Conservation (phyloP, 805 yeast genomes). For the Candida anglica region DNA sequence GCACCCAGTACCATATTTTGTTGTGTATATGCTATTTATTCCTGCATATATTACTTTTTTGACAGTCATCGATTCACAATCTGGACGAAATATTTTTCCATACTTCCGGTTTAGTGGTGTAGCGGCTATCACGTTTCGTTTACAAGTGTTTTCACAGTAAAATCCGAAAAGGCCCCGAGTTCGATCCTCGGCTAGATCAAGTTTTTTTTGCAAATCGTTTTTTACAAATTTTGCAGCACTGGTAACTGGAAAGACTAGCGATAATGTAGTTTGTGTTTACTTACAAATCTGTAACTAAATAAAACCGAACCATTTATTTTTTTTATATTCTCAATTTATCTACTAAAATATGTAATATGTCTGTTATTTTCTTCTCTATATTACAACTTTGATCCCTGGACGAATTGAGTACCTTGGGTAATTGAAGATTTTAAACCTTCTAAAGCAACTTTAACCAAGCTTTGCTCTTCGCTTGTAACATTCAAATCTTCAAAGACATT, state of each 20-base stretch:
- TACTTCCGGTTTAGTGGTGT: constrained; percentile 33
- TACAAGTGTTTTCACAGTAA: constrained; percentile 32
- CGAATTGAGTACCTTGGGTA: constrained; percentile 38
- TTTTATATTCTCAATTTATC: background rate
- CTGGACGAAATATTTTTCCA: no score
- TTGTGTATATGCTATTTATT: no score
- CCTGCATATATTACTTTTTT: no score
- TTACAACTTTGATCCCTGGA: constrained; percentile 33
- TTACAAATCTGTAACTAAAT: no score
- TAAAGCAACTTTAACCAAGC: constrained; percentile 33
- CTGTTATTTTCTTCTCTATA: background rate
- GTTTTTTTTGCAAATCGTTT: constrained; percentile 7
- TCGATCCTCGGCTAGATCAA: constrained; percentile 42
- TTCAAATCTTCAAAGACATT: constrained; percentile 30
- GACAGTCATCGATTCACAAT: no score
- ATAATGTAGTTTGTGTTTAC: no score
- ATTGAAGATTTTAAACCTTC: constrained; percentile 36
- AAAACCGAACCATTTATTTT: no score
- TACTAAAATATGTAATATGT: background rate
- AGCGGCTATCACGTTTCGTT: constrained; percentile 43
- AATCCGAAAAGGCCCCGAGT: constrained; percentile 42
- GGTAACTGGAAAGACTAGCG: no score
- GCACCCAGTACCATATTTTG: no score
- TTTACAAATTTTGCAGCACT: no score
- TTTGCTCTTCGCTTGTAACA: constrained; percentile 25